phyloP scores from a whole-genome alignment of 78 protist species.

The Protostelium mycophagum region DNA sequence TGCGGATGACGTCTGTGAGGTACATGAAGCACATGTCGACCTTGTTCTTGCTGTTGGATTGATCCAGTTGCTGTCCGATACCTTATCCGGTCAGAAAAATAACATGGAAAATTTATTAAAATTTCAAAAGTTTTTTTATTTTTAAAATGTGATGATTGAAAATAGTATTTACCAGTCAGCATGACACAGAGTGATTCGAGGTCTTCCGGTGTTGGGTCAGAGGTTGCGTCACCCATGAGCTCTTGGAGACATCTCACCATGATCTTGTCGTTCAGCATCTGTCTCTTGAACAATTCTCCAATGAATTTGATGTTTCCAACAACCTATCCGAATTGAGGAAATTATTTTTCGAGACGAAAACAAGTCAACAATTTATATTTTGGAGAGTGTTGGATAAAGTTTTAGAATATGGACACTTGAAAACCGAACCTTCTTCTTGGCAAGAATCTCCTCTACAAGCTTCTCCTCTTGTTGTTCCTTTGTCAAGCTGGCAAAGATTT shows the following conservation, averaged over 20 bases:
- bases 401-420: no score
- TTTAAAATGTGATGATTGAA: no score
- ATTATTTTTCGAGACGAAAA: constrained; percentile 38
- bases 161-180: neutral
- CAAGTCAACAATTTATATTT: no score
- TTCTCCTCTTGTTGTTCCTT: neutral
- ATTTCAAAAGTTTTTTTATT: no score
- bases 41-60: neutral
- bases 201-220: constrained; percentile 30
- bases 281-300: constrained; percentile 53
- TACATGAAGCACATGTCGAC: neutral
- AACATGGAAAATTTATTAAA: no score
- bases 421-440: neutral
- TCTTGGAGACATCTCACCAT: constrained; percentile 35
- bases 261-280: constrained; percentile 45
- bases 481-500: no score
- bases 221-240: constrained; percentile 35
- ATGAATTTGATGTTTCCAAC: constrained; percentile 57
- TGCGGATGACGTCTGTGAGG: neutral
- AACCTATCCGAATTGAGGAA: constrained; percentile 16
- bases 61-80: neutral
- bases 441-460: neutral
- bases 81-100: neutral
- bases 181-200: constrained; percentile 54
- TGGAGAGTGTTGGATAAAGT: no score